A percentile compares a stretch with the other conserved stretches of the same genome.
Evolutionary conservation across 805 yeast species (phyloP).

Genomic region (Sporopachydermia quercuum): DNA sequence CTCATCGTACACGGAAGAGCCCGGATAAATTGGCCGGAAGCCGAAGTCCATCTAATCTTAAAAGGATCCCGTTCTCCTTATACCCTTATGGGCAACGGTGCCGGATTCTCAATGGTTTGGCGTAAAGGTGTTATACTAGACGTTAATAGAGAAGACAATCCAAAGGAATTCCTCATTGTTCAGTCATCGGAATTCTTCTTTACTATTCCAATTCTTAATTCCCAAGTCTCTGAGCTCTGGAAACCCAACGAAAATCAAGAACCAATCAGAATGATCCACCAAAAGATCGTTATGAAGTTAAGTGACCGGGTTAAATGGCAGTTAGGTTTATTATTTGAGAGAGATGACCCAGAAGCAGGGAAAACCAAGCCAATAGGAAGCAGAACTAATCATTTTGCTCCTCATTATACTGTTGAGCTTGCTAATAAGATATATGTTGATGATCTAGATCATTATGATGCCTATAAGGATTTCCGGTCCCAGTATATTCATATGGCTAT

Average conservation of each 20-base stretch:
- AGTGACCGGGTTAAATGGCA: conserved; percentile 64
- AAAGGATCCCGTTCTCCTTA: conserved; percentile 78
- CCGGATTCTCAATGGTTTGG: conserved; percentile 73
- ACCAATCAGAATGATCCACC: background rate
- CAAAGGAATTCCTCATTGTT: conserved; percentile 50
- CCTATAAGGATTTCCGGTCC: conserved; percentile 68
- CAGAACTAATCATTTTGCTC: conserved; percentile 32
- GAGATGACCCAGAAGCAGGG: conserved; percentile 21
- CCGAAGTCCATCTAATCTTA: conserved; percentile 26
- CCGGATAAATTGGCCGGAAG: conserved; percentile 32
- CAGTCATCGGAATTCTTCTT: conserved; percentile 47
- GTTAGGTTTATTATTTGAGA: conserved; percentile 59
- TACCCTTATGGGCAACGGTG: conserved; percentile 41
- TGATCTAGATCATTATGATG: conserved; percentile 47
- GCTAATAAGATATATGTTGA: conserved; percentile 39
- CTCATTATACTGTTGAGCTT: conserved; percentile 46
- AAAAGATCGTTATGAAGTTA: conserved; percentile 43
- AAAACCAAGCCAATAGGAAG: conserved; percentile 13
- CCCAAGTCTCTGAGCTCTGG: conserved; percentile 11
- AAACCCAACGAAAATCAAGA: background rate
- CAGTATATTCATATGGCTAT: conserved; percentile 66
- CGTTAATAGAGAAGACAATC: conserved; percentile 53
- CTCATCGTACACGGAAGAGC: conserved; percentile 62
- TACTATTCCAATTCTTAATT: conserved; percentile 63
- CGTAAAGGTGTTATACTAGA: conserved; percentile 41